Conservation (phyloP, 345 rosid species). For the Sisymbrium altissimum region DNA sequence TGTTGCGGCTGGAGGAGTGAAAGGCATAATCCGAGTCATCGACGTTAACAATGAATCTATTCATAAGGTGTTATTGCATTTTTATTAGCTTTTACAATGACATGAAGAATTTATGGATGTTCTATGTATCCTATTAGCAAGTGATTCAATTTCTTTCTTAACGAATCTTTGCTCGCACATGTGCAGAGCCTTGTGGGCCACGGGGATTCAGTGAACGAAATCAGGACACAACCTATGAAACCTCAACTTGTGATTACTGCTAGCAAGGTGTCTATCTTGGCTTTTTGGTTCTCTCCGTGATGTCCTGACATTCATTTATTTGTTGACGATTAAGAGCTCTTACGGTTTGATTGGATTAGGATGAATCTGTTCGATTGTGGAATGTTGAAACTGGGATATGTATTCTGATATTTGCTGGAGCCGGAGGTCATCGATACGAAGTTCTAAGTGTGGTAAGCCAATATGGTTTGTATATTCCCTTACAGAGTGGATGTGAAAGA, state of each 20-base stretch:
- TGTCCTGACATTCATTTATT: slow-evolving; percentile 12
- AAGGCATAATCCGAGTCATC: slow-evolving; percentile 86
- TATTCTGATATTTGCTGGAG: slow-evolving; percentile 94
- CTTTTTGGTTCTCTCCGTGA: neutral
- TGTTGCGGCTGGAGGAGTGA: slow-evolving; percentile 81
- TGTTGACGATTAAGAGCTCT: slow-evolving; percentile 18
- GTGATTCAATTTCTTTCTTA: slow-evolving; percentile 3
- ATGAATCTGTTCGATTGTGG: slow-evolving; percentile 96
- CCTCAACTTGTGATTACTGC: slow-evolving; percentile 91
- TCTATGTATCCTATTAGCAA: neutral
- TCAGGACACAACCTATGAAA: slow-evolving; percentile 88
- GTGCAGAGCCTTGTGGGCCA: slow-evolving; percentile 95
- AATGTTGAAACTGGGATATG: slow-evolving; percentile 96
- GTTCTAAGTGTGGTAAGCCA: slow-evolving; percentile 87
- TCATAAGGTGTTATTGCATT: slow-evolving; percentile 56
- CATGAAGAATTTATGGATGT: neutral
- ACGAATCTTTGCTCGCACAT: slow-evolving; percentile 6
- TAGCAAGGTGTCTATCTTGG: slow-evolving; percentile 60
- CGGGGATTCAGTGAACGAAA: slow-evolving; percentile 92
- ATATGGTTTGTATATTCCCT: neutral
- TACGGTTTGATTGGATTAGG: slow-evolving; percentile 45
- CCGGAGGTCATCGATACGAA: slow-evolving; percentile 98
- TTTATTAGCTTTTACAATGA: neutral
- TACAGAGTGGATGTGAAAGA: neutral
- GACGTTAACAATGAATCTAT: slow-evolving; percentile 75